phyloP scores from a whole-genome alignment of 1,139 yeast genomes.

The Arxiozyma telluris region DNA sequence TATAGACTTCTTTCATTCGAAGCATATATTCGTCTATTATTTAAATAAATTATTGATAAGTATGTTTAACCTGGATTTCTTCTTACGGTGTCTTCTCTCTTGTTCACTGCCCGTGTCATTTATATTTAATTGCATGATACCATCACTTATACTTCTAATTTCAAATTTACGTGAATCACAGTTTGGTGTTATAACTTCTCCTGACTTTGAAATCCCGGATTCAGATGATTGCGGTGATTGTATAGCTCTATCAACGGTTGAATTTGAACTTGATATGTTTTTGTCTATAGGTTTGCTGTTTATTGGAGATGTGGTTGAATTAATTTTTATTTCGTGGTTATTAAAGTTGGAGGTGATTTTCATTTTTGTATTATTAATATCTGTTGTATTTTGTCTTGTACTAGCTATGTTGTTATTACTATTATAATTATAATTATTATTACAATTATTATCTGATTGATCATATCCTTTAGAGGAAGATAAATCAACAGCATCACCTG shows the following conservation, averaged over 20 bases:
- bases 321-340: background rate
- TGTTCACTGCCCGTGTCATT: background rate
- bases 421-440: background rate
- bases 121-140: constrained; percentile 9
- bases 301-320: background rate
- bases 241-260: background rate
- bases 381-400: background rate
- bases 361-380: background rate
- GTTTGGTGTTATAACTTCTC: background rate
- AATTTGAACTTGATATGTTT: too few species aligned
- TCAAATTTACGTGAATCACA: constrained; percentile 4
- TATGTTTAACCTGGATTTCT: constrained; percentile 15
- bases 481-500: constrained; percentile 23
- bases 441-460: background rate
- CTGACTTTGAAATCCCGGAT: background rate
- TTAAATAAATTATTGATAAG: constrained; percentile 10
- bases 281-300: background rate
- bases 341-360: background rate
- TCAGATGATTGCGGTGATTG: background rate
- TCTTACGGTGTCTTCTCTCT: constrained; percentile 5
- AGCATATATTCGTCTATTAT: background rate
- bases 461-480: constrained; percentile 7
- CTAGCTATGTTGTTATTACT: background rate
- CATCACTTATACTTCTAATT: constrained; percentile 15
- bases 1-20: too few species aligned